phyloP scores from a whole-genome alignment of 805 yeast species.

The Nakazawaea ernobii region DNA sequence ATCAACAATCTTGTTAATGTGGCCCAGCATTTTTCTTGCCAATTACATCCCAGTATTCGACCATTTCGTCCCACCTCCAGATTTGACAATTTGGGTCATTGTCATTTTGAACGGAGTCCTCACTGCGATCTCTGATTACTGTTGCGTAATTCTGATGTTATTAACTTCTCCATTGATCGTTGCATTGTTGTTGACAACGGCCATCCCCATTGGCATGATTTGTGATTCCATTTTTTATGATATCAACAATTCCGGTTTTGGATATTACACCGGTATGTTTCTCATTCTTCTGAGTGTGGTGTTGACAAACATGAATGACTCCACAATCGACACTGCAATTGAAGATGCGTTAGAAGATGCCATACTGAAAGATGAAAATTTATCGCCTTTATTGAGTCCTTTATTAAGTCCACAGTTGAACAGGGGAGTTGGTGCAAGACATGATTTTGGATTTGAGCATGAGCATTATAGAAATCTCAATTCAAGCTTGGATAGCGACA shows the following conservation, averaged over 20 bases:
- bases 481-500: background rate
- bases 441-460: constrained; percentile 5
- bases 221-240: constrained; percentile 37
- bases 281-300: constrained; percentile 41
- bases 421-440: constrained; percentile 5
- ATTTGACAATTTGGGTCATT: constrained; percentile 25
- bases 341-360: constrained; percentile 45
- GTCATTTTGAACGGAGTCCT: constrained; percentile 37
- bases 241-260: constrained; percentile 22
- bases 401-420: constrained; percentile 18
- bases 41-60: constrained; percentile 32
- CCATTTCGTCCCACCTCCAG: constrained; percentile 35
- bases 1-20: constrained; percentile 30
- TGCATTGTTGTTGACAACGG: constrained; percentile 43
- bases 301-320: constrained; percentile 41
- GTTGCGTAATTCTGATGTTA: constrained; percentile 44
- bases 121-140: constrained; percentile 43
- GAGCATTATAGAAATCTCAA: background rate
- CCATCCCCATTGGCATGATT: constrained; percentile 46
- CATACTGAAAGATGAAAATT: constrained; percentile 35
- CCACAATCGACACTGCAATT: constrained; percentile 38
- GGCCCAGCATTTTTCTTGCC: constrained; percentile 33
- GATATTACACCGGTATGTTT: constrained; percentile 41
- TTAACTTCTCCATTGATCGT: constrained; percentile 50
- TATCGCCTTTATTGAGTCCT: constrained; percentile 44